Evolutionary conservation across 345 rosid species (phyloP), one percentile per base, ranked within the genome.

Genomic region (Populus deltoides): DNA sequence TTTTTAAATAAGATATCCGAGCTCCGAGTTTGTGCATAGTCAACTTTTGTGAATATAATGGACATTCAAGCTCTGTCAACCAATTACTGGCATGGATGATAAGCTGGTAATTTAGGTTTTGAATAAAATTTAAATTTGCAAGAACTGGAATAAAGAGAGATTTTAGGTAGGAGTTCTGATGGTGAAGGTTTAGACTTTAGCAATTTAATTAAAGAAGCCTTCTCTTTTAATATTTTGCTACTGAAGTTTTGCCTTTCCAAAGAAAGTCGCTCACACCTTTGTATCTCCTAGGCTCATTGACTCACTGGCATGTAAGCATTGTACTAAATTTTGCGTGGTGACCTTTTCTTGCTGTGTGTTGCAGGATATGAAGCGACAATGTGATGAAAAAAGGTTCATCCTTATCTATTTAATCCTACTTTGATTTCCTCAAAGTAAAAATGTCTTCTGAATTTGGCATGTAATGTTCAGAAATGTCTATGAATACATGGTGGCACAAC

Each of bases 361-460:
- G 80, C 92, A 97, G 99, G 98, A 97, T 83, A 97, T 97, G 99
- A 97, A 94, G 88, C 90, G 90, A 74, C 99, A 92, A 78, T 97
- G 99, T 31, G 96, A 97, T 67, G 98, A 90, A 78, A 97, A 97
- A 89, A 91, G 97, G 99, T 94, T 70, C 39, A 81, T 80, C 70
- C 49, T 66, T 79, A 78, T 75, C 55, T 51, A 45, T 22, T 67
- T 33, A 61, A 31, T 57, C 33, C 73, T 47, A 71, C 62, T 61
- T 66, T 77, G 35, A 57, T 84, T 63, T 71, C 24, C 29, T 81
- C 77, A 71, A 65, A 24, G 69, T 57, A 70, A 41, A 10, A 77
- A 68, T 68, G 76, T 51, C 66, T 67, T 63, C 86, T 84, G 61
- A 87, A 71, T 73, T 31, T 65, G 43, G 74, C 43, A 49, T 66